A percentile compares a stretch with the other conserved stretches of the same genome.
These are phyloP conservation scores for Sugiyamaella pinicola DNA, from an alignment of 1,139 yeast genomes.

Conservation along the genomic window DNA sequence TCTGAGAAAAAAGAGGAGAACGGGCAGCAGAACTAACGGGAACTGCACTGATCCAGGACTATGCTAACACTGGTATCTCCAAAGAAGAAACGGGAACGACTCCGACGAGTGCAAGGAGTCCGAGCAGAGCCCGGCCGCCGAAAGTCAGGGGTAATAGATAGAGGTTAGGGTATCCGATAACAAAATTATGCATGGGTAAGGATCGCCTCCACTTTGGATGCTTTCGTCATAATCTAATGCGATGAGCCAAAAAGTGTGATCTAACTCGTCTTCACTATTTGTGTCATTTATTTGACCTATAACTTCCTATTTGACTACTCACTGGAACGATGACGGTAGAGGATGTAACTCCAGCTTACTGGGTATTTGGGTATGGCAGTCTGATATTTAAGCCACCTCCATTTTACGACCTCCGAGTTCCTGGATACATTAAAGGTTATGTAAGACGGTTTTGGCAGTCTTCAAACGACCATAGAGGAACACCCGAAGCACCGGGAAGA, in stretches of 20 bases:
- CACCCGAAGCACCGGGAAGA: slow-evolving; percentile 80
- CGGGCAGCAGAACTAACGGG: no score
- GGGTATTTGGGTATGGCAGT: slow-evolving; percentile 94
- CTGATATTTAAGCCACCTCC: slow-evolving; percentile 92
- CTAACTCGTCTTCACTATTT: no score
- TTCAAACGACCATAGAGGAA: slow-evolving; percentile 87
- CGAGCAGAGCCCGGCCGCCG: no score
- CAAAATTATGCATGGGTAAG: slow-evolving; percentile 2
- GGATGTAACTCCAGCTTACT: slow-evolving; percentile 39
- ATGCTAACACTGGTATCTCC: no score
- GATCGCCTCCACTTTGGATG: no score
- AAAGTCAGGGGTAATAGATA: no score
- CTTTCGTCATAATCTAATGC: no score
- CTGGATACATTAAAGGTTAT: slow-evolving; percentile 76
- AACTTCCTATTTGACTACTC: not conserved
- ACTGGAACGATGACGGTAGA: slow-evolving; percentile 15
- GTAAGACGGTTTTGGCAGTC: slow-evolving; percentile 90
- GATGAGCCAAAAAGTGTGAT: no score
- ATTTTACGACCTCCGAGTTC: slow-evolving; percentile 58
- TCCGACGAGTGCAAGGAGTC: no score
- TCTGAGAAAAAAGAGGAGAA: no score
- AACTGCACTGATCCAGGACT: no score
- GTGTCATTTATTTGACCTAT: not conserved
- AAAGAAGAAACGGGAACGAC: no score
- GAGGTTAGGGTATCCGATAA: not conserved